These are phyloP conservation scores for Aspergillus heteromorphus DNA, from an alignment of 495 filamentous ascomycete genomes.

Conservation along the genomic window DNA sequence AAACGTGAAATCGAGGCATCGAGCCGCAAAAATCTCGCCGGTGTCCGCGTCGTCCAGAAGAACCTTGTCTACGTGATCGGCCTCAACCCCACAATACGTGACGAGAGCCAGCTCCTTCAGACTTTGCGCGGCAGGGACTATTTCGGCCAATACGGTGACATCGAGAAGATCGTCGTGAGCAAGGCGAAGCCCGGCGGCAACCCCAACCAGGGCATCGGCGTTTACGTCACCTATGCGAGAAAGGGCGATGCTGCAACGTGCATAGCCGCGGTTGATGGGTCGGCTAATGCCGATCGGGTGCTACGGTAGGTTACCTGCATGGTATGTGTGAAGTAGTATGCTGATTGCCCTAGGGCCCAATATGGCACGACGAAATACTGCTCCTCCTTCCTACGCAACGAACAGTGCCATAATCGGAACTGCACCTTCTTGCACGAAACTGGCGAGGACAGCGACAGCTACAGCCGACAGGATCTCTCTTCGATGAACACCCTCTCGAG, in stretches of 20 bases:
- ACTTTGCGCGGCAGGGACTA: conserved; percentile 84
- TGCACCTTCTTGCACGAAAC: conserved; percentile 98
- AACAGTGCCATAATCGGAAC: conserved; percentile 85
- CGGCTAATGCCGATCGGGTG: conserved; percentile 79
- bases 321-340: neutral
- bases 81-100: conserved; percentile 80
- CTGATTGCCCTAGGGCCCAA: conserved; percentile 62
- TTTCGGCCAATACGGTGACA: conserved; percentile 98
- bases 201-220: conserved; percentile 76
- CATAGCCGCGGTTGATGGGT: conserved; percentile 88
- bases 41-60: conserved; percentile 93
- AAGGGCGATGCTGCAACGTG: conserved; percentile 83
- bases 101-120: conserved; percentile 77
- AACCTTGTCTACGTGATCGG: conserved; percentile 98
- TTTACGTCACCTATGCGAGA: conserved; percentile 92
- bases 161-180: conserved; percentile 97
- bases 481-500: conserved; percentile 87
- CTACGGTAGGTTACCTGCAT: conserved; percentile 47
- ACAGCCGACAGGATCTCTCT: conserved; percentile 89
- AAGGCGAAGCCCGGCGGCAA: conserved; percentile 76
- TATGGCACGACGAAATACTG: conserved; percentile 99
- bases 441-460: conserved; percentile 94
- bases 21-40: conserved; percentile 89
- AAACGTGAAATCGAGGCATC: conserved; percentile 93
- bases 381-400: conserved; percentile 89